Conservation (phyloP, 352 stramenopile species). For the Phytophthora hybrid region DNA sequence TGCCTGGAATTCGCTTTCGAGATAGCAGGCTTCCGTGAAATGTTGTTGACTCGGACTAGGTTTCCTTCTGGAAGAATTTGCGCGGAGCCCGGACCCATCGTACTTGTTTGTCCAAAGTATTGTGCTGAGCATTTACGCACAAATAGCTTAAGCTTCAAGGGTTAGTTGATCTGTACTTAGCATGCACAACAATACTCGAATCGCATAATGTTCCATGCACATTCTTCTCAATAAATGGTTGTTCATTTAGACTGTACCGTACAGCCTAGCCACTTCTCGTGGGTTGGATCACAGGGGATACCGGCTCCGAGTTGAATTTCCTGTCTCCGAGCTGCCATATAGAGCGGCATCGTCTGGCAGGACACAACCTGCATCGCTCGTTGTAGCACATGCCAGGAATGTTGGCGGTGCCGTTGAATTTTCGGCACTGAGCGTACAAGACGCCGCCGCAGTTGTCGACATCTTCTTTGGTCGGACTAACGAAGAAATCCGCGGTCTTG, state of each 20-base stretch:
- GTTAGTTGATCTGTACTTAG: not conserved
- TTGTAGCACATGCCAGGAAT: slow-evolving; percentile 26
- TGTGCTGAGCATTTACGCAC: not conserved
- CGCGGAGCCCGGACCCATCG: not conserved
- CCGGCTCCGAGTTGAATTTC: slow-evolving; percentile 36
- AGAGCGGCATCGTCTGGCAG: slow-evolving; percentile 17
- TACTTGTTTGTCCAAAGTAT: not conserved
- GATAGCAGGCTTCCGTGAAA: not conserved
- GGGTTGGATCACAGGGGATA: slow-evolving; percentile 20
- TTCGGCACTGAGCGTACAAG: slow-evolving; percentile 30
- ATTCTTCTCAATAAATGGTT: no score
- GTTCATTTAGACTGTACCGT: not conserved
- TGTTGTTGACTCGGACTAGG: not conserved
- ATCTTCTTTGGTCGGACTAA: not conserved
- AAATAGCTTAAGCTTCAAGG: not conserved
- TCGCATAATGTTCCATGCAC: not conserved
- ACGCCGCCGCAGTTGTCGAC: slow-evolving; percentile 30
- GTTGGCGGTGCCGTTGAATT: not conserved
- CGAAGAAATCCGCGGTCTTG: not conserved
- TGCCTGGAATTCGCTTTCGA: not conserved
- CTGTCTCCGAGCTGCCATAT: slow-evolving; percentile 25
- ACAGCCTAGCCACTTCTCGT: slow-evolving; percentile 45
- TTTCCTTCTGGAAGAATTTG: not conserved
- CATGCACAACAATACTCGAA: not conserved
- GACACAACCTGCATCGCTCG: slow-evolving; percentile 25